These are phyloP conservation scores for Xylaria arbuscula DNA, from an alignment of 2,329 filamentous ascomycete species.

Conservation along the genomic window DNA sequence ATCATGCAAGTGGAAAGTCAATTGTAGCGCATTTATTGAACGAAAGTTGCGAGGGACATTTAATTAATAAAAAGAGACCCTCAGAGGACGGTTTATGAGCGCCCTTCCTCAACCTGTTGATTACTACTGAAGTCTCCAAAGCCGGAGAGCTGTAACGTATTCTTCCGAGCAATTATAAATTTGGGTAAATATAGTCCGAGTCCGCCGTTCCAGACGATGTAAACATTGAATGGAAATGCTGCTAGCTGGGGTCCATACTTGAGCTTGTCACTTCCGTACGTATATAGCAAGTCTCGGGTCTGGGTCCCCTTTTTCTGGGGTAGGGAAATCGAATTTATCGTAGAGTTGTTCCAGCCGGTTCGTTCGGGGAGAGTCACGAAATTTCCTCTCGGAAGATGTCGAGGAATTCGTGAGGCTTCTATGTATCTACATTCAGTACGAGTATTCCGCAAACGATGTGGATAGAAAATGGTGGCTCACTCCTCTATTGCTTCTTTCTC, in stretches of 20 bases:
- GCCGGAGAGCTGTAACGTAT: no score
- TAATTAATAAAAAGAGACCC: no score
- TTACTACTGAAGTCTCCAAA: no score
- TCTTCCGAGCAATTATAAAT: neutral
- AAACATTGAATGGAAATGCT: neutral
- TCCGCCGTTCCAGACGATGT: no score
- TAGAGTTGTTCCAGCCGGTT: neutral
- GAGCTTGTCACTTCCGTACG: neutral
- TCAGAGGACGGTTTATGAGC: no score
- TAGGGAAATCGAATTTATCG: slow-evolving; percentile 1
- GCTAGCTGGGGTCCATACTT: neutral
- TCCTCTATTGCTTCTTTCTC: neutral
- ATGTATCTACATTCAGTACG: neutral
- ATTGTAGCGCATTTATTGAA: no score
- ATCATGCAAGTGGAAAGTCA: no score
- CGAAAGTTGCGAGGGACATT: no score
- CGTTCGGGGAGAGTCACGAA: neutral
- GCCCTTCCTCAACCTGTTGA: no score
- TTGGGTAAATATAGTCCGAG: neutral
- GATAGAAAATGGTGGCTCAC: neutral
- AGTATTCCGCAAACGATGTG: neutral
- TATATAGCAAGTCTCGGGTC: neutral
- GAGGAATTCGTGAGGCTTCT: neutral
- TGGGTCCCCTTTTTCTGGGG: neutral
- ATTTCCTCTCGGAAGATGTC: neutral